Evolutionary conservation across 1,139 yeast genomes (phyloP), one percentile per base, ranked within the genome.

Genomic region (Suhomyces anneliseae): DNA sequence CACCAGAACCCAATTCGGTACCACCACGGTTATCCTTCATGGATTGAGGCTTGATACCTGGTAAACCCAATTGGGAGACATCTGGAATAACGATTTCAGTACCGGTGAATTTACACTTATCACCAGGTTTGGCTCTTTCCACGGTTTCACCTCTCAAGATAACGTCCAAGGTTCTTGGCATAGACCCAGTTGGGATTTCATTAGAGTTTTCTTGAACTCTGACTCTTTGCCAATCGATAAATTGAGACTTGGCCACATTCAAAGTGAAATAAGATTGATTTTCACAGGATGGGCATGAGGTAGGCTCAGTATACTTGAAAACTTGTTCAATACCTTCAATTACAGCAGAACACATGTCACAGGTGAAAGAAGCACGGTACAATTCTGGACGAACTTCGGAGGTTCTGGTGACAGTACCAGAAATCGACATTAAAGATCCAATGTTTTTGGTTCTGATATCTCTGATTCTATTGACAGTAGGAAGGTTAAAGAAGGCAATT

Each of bases 91-190:
- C 99, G 51, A 95, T 90, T 62, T 90, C 95, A 1, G 97, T 87
- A 42, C 99, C 99, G 0, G 97, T 90, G 65, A 95, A 92, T 56
- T 84, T 83, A 70, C 97, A 90, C 65, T 90, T 88, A 66, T 93
- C 99, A 55, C 99, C 99, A 0, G 99, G 98, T 66, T 93, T 95
- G 3, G 98, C 98, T 55, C 92, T 79, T 65, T 93, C 99, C 8
- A 95, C 99, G 44, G 90, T 79, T 58, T 93, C 98, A 40, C 99
- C 99, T 60, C 99, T 79, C 47, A 93, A 71, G 47, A 93, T 87
- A 27, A 93, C 95, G 66, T 93, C 99, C 56, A 93, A 70, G 8
- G 98, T 93, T 65, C 99, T 81, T 34, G 99, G 99, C 99, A 93
- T 93, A 2, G 97, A 90, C 31, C 99, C 99, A 0, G 97, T 90